These are phyloP conservation scores for Xylaria sp. DNA, from an alignment of 2,329 filamentous ascomycete species.

Conservation along the genomic window DNA sequence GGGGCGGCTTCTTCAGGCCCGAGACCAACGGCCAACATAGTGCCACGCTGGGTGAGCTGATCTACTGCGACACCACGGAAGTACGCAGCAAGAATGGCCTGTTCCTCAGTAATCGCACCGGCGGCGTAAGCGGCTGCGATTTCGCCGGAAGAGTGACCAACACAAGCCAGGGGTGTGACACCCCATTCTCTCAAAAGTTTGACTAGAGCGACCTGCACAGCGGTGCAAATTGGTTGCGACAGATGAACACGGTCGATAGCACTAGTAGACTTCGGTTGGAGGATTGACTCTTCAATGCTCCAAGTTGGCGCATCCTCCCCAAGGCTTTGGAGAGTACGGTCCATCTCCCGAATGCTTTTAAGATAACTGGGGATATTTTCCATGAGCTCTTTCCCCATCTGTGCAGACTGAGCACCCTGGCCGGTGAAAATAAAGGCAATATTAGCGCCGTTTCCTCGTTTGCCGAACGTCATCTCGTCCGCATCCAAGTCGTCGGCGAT, in stretches of 20 bases:
- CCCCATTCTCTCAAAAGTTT: slow-evolving; percentile 45
- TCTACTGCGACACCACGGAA: slow-evolving; percentile 24
- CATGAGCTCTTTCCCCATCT: slow-evolving; percentile 54
- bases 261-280: slow-evolving; percentile 18
- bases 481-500: slow-evolving; percentile 1
- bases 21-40: slow-evolving; percentile 51
- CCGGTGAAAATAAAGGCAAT: slow-evolving; percentile 34
- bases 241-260: slow-evolving; percentile 51
- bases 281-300: slow-evolving; percentile 14
- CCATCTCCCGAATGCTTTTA: slow-evolving; percentile 19
- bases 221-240: slow-evolving; percentile 49
- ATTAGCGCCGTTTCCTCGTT: background rate
- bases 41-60: slow-evolving; percentile 29
- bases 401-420: slow-evolving; percentile 28
- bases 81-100: slow-evolving; percentile 38
- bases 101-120: slow-evolving; percentile 41
- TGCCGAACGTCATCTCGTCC: slow-evolving; percentile 13
- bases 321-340: slow-evolving; percentile 37
- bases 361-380: slow-evolving; percentile 23
- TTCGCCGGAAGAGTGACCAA: slow-evolving; percentile 53
- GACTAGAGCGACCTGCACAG: slow-evolving; percentile 49
- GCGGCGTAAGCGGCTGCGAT: slow-evolving; percentile 50
- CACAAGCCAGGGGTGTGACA: slow-evolving; percentile 43
- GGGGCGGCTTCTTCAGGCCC: slow-evolving; percentile 40
- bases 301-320: slow-evolving; percentile 41